Percentiles rank a stretch among this genome's conserved stretches.
Conservation (phyloP, 2,329 filamentous ascomycete species). For the Fusarium citri region DNA sequence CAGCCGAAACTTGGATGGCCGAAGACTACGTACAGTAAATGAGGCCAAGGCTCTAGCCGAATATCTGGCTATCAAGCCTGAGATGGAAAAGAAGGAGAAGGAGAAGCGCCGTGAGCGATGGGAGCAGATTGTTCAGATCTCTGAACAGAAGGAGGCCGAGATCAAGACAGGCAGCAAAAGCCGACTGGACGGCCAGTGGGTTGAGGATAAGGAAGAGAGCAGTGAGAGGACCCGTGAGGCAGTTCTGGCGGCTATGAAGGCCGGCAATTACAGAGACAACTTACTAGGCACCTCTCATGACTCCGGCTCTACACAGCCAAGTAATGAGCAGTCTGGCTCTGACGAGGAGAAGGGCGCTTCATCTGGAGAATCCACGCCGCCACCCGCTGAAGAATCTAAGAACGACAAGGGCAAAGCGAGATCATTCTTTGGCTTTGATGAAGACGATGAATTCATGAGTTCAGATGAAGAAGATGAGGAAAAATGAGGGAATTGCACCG, state of each 20-base stretch:
- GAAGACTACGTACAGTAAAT: constrained; percentile 88
- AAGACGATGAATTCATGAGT: constrained; percentile 81
- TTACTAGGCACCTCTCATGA: constrained; percentile 63
- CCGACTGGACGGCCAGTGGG: constrained; percentile 88
- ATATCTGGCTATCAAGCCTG: constrained; percentile 93
- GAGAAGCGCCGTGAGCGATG: constrained; percentile 86
- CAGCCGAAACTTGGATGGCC: constrained; percentile 91
- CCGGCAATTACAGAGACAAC: constrained; percentile 71
- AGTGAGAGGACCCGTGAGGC: constrained; percentile 84
- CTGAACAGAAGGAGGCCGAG: constrained; percentile 86
- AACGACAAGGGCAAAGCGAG: constrained; percentile 55
- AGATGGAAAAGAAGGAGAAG: constrained; percentile 95
- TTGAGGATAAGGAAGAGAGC: constrained; percentile 93
- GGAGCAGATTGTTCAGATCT: constrained; percentile 87
- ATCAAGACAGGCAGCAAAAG: constrained; percentile 78
- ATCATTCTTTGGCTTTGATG: constrained; percentile 81
- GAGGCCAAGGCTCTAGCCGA: constrained; percentile 96
- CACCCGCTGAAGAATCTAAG: constrained; percentile 57
- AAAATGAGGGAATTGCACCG: constrained; percentile 13
- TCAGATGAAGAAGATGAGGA: constrained; percentile 67
- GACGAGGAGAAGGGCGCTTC: constrained; percentile 56
- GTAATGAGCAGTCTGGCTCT: constrained; percentile 44
- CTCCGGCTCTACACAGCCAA: constrained; percentile 56
- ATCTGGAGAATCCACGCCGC: constrained; percentile 62
- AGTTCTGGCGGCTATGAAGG: constrained; percentile 76